Evolutionary conservation across 148 eudicot species (phyloP), one percentile per base, ranked within the genome.

Genomic region (Gaultheria prostrata): DNA sequence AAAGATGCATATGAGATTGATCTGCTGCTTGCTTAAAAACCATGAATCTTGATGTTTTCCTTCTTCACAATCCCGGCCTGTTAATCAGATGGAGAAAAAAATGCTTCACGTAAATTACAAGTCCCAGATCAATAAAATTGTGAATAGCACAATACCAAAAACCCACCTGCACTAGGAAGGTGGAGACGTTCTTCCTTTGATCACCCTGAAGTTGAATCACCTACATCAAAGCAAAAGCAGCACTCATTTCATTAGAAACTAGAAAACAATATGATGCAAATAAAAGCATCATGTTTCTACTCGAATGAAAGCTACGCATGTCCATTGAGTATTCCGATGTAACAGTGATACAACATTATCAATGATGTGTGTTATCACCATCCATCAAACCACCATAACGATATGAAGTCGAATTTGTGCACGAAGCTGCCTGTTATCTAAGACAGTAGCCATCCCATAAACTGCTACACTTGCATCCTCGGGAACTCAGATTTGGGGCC

Each of bases 161-260:
- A 28, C 39, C 2, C 39, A 80, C 82, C 82, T 80, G 82, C 73
- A 80, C 74, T 1, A 80, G 74, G 82, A 80, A 80, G 53, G 82
- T 80, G 82, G 82, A 80, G 74, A 80, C 82, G 72, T 80, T 80
- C 82, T 80, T 80, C 82, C 82, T 80, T 26, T 79, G 82, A 59
- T 79, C 82, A 39, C 82, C 82, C 71, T 79, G 82, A 35, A 79
- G 82, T 79, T 79, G 82, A 80, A 80, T 80, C 54, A 80, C 82
- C 82, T 80, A 71, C 33, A 61, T 43, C 74, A 67, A 63, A 13
- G 53, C 51, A 80, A 45, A 20, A 63, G 4, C 6, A 49, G 12
- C n/a, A 45, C 13, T n/a, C 32, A 53, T 35, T 59, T 59, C 11
- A 51, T 32, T 79, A n/a, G 48, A 46, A 78, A 32, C 15, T 33